Evolutionary conservation across 1,284 basidiomycete species (phyloP), one percentile per base, ranked within the genome.

Genomic region (Ganoderma boninense): DNA sequence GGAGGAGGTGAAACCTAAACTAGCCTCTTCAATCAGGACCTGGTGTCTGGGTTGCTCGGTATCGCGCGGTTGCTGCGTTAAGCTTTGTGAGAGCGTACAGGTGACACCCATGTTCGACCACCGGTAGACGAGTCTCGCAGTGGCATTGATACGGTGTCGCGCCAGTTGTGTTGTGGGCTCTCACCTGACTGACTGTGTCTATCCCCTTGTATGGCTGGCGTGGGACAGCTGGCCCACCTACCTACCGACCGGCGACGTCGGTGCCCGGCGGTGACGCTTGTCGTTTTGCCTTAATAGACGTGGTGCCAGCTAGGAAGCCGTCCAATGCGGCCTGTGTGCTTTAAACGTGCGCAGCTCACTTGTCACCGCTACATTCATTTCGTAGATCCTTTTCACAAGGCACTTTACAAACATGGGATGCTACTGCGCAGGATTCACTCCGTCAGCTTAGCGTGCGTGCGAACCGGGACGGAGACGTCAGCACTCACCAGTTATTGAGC

Each of bases 51-150:
- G 23, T 11, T 88, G 46, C 20, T 23, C 83, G 14, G 35, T 18
- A 38, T 56, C n/a, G 32, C 90, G 90, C 60, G 35, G 32, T 6
- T 35, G 10, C 71, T 89, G 23, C 23, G n/a, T n/a, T n/a, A n/a
- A n/a, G n/a, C 49, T 10, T 1, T 63, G 16, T 49, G 49, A 52
- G 23, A 52, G 49, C 23, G 0, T 52, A 89, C 89, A 90, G 73
- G 71, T 88, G 83, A 13, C 60, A 26, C 40, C 26, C 49, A 1
- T 26, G 20, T 35, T 14, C 20, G 56, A 42, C 40, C 38, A 26
- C 49, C 23, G 23, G 49, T 26, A 23, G 10, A 4, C 26, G 49
- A 2, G 29, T 23, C 42, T 38, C 13, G 6, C 62, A 75, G 75
- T 20, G 71, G 75, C 44, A 69, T 73, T 14, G 71, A 73, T 6